Base-by-base conservation (phyloP, 1,284 basidiomycete genomes). In the Ganoderma sinense region DNA sequence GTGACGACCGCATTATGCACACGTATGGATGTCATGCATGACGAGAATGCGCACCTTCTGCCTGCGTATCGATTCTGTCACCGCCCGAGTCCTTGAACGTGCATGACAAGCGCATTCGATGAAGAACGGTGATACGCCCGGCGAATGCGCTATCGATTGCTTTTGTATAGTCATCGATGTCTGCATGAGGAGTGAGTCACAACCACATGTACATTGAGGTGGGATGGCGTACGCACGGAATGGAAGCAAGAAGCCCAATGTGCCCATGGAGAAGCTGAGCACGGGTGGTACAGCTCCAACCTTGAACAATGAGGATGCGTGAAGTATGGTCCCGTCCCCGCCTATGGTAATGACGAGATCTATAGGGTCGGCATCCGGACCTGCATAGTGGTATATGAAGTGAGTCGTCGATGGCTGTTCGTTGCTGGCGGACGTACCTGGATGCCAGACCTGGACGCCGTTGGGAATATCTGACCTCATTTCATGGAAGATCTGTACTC, bases 261-360 rank as follows among this genome's bases (percentile, higher is more conserved):
- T 97, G 8, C 97, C 97, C 94, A 98, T 96, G 0, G 94, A 97
- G 82, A 99, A 98, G 78, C 95, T 97, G 45, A 99, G 84, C 0
- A 99, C 97, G 0, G 97, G 97, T 1, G 97, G 97, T 16, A 98
- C 97, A 29, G 95, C 93, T 41, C 93, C 94, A 10, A 88, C 85
- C 75, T 92, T 94, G 80, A 99, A 99, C 7, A 99, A 84, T 31
- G 95, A 96, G 5, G 97, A 97, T 0, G 96, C 96, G 78, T 98
- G 97, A 4, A 99, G 86, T 62, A 99, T 97, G 2, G 97, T 98
- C 2, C 97, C 97, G 78, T 99, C 97, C 31, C 97, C 97, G 62
- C 97, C 97, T 1, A 99, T 82, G 0, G 97, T 98, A 40, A 99
- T 89, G 18, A 98, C 92, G 10, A 99, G 86, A 79, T 97, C 95